Evolutionary conservation across 2,329 filamentous ascomycete genomes (phyloP).

Genomic region (Botrytis deweyae): DNA sequence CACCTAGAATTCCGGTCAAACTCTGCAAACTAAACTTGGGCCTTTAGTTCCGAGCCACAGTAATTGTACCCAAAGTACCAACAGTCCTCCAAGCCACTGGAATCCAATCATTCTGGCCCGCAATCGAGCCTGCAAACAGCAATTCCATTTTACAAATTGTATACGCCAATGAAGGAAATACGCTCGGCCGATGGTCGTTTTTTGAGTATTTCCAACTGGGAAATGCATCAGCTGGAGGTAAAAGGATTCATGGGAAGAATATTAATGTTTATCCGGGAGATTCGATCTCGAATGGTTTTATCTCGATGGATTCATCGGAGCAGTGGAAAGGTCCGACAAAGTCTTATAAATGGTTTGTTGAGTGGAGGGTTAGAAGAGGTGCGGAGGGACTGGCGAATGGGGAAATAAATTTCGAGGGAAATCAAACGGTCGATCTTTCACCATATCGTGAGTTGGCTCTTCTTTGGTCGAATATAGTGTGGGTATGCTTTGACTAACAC

Average conservation of each 20-base stretch:
- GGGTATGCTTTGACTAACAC: neutral
- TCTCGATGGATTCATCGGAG: neutral
- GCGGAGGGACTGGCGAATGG: neutral
- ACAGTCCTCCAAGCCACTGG: neutral
- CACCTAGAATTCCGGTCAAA: neutral
- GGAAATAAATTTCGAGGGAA: neutral
- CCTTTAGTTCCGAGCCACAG: neutral
- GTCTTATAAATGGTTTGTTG: neutral
- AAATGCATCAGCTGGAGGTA: too few relatives aligned
- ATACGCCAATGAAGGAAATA: neutral
- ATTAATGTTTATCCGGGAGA: neutral
- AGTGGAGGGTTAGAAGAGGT: neutral
- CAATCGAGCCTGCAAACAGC: neutral
- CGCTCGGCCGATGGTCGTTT: neutral
- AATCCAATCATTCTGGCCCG: constrained; percentile 11
- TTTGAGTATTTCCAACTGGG: neutral
- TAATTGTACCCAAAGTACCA: neutral
- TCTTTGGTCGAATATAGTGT: neutral
- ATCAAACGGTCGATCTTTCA: neutral
- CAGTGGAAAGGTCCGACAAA: neutral
- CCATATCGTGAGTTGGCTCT: neutral
- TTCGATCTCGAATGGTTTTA: neutral
- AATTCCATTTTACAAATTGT: constrained; percentile 26
- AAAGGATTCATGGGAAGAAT: neutral
- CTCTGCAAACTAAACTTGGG: neutral